Conservation (phyloP, 257 asterid species). For the Echites panduratus region DNA sequence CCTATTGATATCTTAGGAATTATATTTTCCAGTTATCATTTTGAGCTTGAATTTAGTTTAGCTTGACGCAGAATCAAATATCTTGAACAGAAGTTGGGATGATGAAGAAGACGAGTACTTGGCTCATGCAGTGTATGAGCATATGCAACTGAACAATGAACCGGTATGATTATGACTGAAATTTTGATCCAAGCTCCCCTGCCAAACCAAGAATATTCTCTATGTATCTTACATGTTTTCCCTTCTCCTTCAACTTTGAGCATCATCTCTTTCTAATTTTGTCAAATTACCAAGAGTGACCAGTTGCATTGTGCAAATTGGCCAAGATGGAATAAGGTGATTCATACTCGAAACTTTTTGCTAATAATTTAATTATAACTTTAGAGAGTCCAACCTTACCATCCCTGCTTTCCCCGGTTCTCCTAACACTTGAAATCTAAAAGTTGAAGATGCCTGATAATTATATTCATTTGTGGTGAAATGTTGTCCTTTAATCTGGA, state of each 20-base stretch:
- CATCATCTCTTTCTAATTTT: neutral
- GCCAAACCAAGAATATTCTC: neutral
- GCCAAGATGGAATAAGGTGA: neutral
- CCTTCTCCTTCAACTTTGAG: neutral
- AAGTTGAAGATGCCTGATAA: neutral
- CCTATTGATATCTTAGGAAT: neutral
- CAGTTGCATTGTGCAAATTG: neutral
- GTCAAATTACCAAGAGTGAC: neutral
- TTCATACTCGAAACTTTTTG: neutral
- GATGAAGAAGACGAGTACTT: conserved; percentile 91
- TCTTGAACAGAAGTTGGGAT: conserved; percentile 48
- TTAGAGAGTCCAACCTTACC: neutral
- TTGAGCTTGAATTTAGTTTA: conserved; percentile 30
- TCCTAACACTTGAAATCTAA: neutral
- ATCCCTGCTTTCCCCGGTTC: neutral
- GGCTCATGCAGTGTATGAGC: conserved; percentile 63
- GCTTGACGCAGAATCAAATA: conserved; percentile 43
- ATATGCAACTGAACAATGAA: conserved; percentile 68
- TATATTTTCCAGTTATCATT: conserved; percentile 14
- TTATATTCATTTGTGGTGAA: neutral
- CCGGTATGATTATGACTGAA: conserved; percentile 44
- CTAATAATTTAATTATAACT: neutral
- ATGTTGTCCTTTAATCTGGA: neutral
- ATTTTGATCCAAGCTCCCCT: conserved; percentile 6
- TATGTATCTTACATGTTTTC: neutral